Evolutionary conservation across 768 basidiomycete species (phyloP).

Genomic region (Pholiota microspora): DNA sequence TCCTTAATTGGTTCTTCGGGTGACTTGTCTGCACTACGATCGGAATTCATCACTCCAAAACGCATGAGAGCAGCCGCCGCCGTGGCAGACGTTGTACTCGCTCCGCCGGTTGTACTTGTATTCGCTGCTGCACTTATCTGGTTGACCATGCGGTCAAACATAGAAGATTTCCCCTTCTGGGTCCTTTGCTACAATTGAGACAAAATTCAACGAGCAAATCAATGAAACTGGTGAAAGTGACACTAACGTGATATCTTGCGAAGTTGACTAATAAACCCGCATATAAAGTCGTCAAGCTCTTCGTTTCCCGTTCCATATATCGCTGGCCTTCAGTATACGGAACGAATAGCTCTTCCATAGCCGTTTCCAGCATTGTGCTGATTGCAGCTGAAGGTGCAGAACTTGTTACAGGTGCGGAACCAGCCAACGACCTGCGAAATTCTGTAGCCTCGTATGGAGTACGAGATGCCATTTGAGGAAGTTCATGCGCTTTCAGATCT

Average conservation of each 20-base stretch:
- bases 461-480: conserved; percentile 63
- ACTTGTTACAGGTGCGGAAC: conserved; percentile 40
- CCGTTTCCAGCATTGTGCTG: conserved; percentile 87
- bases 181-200: conserved; percentile 44
- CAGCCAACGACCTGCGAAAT: conserved; percentile 53
- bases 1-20: conserved; percentile 73
- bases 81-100: conserved; percentile 71
- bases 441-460: conserved; percentile 64
- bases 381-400: conserved; percentile 56
- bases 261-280: conserved; percentile 68
- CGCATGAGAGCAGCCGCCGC: conserved; percentile 89
- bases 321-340: conserved; percentile 90
- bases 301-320: conserved; percentile 90
- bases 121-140: conserved; percentile 78
- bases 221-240: background rate
- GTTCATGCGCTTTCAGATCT: conserved; percentile 88
- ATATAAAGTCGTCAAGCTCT: conserved; percentile 79
- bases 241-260: conserved; percentile 84
- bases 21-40: conserved; percentile 46
- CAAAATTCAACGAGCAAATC: conserved; percentile 8
- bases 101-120: conserved; percentile 56
- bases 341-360: conserved; percentile 94
- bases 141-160: conserved; percentile 92
- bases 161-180: conserved; percentile 69
- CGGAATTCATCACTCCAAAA: conserved; percentile 75